Evolutionary conservation across 2,329 filamentous ascomycete species (phyloP), one percentile per base, ranked within the genome.

Genomic region (Botrytis sinoallii): DNA sequence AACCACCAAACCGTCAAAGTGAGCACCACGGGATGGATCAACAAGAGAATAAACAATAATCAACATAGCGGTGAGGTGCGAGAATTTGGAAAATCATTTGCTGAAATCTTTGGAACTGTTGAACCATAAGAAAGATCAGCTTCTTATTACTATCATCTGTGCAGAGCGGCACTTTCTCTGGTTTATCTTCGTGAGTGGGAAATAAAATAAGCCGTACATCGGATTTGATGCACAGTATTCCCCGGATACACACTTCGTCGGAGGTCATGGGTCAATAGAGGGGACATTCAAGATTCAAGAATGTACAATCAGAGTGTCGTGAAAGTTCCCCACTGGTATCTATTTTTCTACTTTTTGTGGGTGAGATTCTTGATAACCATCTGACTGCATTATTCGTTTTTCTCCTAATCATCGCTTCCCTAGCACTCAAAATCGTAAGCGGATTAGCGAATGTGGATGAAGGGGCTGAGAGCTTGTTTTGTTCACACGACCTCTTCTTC

Each of bases 51-150:
- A 40, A 38, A 38, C 59, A 61, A 25, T 61, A 25, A 25, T 66
- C 64, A 67, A 67, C 64, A 38, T 67, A 44, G 65, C 65, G 65
- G 65, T 67, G 65, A 67, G 65, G 57, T 61, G 59, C 22, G 35
- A 14, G 59, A 61, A 35, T 10, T 60, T 22, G 20, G 57, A 38
- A 60, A 60, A 60, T 60, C 32, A 60, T 60, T 60, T 60, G 57
- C 57, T 60, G 20, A 38, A 38, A 25, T 12, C 57, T 22, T 59
- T 59, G 52, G 29, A 32, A 32, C 52, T 57, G 52, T 57, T 57
- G 52, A 57, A 57, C 52, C 52, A 29, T 29, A 22, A 60, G 29
- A 35, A 38, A 25, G 20, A 35, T 60, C 57, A 38, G 57, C 57
- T 60, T 38, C 57, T 60, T 18, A 14, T 60, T 18, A 14, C 32